Conservation (phyloP, 129 eudicot species). For the Pittosporum tobira region DNA sequence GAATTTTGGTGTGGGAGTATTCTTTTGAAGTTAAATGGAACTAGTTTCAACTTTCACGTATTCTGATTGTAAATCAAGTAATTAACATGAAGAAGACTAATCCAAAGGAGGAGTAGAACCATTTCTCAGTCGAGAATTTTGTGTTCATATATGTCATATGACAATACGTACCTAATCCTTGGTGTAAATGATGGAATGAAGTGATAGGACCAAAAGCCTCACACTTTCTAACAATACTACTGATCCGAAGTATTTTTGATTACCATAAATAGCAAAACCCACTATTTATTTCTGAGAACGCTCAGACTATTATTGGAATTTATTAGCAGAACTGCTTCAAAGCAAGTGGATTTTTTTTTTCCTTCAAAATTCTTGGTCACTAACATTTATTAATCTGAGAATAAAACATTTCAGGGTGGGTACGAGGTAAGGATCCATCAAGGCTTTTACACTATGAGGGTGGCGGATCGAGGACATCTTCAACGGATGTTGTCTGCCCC, state of each 20-base stretch:
- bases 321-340: not conserved
- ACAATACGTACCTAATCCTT: too few relatives aligned
- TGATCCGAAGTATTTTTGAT: not conserved
- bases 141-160: not conserved
- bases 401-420: slow-evolving; percentile 63
- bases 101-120: not conserved
- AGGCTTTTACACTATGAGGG: slow-evolving; percentile 90
- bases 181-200: too few relatives aligned
- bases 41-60: not conserved
- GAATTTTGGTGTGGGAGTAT: not conserved
- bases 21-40: not conserved
- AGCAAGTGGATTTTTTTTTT: not conserved
- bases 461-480: slow-evolving; percentile 81
- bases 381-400: slow-evolving; percentile 2
- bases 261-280: not conserved
- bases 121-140: not conserved
- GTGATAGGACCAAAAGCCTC: not conserved
- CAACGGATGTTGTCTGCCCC: slow-evolving; percentile 92
- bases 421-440: slow-evolving; percentile 85
- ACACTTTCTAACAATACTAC: not conserved
- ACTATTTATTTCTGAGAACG: not conserved
- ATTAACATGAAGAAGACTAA: not conserved
- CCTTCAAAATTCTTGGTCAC: not conserved
- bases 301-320: not conserved
- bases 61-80: not conserved